Percentiles rank a stretch among this genome's conserved stretches.
Conservation (phyloP, 345 rosid species). For the Syzygium oleosum region DNA sequence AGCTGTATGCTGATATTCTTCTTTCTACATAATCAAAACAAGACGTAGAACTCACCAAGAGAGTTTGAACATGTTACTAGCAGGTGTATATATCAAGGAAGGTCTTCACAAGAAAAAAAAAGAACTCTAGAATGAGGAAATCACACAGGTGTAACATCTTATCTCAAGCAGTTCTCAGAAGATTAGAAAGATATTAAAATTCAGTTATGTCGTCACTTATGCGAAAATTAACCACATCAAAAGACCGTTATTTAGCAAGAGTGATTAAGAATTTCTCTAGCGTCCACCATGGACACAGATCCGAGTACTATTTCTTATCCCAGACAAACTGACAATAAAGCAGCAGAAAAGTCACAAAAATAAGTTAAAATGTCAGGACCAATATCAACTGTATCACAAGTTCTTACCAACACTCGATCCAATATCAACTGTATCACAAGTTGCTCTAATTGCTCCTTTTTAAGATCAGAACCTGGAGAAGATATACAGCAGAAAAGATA, state of each 20-base stretch:
- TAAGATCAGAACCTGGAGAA: constrained; percentile 48
- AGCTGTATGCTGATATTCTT: constrained; percentile 94
- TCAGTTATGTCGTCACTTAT: neutral
- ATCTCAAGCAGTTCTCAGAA: neutral
- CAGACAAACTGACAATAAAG: neutral
- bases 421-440: constrained; percentile 60
- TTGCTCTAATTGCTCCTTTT: constrained; percentile 70
- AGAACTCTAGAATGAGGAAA: neutral
- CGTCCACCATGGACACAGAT: neutral
- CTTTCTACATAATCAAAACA: constrained; percentile 41
- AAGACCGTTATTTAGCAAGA: neutral
- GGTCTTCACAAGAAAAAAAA: neutral
- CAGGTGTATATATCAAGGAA: neutral
- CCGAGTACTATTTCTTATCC: neutral
- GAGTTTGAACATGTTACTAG: neutral
- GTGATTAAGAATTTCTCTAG: neutral
- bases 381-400: constrained; percentile 60
- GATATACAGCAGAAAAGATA: neutral
- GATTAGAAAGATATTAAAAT: neutral
- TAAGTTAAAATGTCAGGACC: constrained; percentile 9
- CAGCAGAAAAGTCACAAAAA: neutral
- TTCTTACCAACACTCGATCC: constrained; percentile 66
- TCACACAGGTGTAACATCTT: neutral
- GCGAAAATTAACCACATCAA: neutral
- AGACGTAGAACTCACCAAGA: neutral